Base-by-base conservation (phyloP, 176 grass and related monocot genomes). In the Triticum turgidum region DNA sequence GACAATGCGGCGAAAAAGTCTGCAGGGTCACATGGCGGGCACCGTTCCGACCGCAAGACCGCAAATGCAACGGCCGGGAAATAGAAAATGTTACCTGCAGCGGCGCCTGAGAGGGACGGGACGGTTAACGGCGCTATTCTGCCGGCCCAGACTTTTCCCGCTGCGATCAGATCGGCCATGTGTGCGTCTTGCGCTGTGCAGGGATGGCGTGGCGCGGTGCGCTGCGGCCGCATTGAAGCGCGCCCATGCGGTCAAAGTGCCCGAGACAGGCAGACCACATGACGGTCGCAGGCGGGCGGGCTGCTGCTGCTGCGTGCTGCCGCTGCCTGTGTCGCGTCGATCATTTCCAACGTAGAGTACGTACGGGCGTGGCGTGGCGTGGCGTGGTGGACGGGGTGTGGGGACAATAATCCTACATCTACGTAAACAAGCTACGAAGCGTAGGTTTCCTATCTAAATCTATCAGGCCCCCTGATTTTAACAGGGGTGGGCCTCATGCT, bases 251-350 rank as follows among this genome's bases (percentile, higher is more conserved):
- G 70, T 59, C 61, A 56, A 81, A 76, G 45, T 61, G 52, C 65
- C 66, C 17, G 65, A n/a, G 65, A 18, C 39, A 30, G 67, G 42
- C 42, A 80, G 82, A 59, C 82, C 81, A 88, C 21, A 65, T 54
- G 81, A 39, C 30, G 56, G 65, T 59, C 5, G 11, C 52, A 44
- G 65, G 58, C 15, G 2, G 52, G 52, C 52, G 5, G 52, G 27
- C 27, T 27, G 27, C 27, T 27, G 17, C 52, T 5, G 52, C 47
- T 3, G 41, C 37, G 37, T 44, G 47, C 51, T 14, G 51, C 14
- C 5, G 45, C 45, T 13, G 15, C 52, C 52, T 6, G 52, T 56
- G 47, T 49, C 42, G 47, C 47, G 14, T 52, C 52, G 5, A 20
- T 56, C 17, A 56, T 56, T 56, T 56, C 52, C 52, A 56, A 56